Conservation (phyloP, 257 asterid genomes). For the Phtheirospermum japonicum region DNA sequence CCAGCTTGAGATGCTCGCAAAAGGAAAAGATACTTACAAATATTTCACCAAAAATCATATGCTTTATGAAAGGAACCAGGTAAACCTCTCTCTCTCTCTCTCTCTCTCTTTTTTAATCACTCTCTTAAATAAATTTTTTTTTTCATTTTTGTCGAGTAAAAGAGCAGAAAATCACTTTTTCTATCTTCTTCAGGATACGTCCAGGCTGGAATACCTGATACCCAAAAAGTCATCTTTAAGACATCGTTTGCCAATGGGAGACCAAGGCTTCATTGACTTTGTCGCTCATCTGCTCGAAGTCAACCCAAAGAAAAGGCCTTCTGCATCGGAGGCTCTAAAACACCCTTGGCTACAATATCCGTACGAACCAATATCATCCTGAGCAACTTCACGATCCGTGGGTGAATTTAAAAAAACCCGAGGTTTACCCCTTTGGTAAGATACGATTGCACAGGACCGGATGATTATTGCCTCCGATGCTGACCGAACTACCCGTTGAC, state of each 20-base stretch:
- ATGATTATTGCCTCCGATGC: slow-evolving; percentile 21
- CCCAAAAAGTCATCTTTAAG: slow-evolving; percentile 94
- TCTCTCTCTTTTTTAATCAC: background rate
- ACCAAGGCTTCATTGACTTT: slow-evolving; percentile 92
- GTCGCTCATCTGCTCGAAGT: slow-evolving; percentile 82
- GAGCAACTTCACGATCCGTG: slow-evolving; percentile 23
- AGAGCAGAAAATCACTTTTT: background rate
- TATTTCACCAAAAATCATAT: slow-evolving; percentile 90
- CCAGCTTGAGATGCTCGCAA: slow-evolving; percentile 82
- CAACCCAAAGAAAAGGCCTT: slow-evolving; percentile 80
- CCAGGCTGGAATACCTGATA: slow-evolving; percentile 80
- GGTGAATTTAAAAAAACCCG: slow-evolving; percentile 1
- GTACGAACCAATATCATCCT: slow-evolving; percentile 92
- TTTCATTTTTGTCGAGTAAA: too few species aligned
- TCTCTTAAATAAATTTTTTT: too few species aligned
- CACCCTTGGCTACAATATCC: slow-evolving; percentile 98
- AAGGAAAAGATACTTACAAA: slow-evolving; percentile 85
- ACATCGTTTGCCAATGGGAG: slow-evolving; percentile 97
- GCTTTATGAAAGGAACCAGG: slow-evolving; percentile 97
- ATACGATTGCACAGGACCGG: slow-evolving; percentile 21
- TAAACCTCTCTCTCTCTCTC: slow-evolving; percentile 28
- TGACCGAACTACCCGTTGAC: slow-evolving; percentile 24
- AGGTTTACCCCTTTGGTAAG: slow-evolving; percentile 20
- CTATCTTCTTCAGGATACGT: slow-evolving; percentile 61
- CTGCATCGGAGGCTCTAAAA: slow-evolving; percentile 89